Percentiles rank a stretch among this genome's conserved stretches.
Conservation (phyloP, 345 rosid genomes). For the Mangifera indica region DNA sequence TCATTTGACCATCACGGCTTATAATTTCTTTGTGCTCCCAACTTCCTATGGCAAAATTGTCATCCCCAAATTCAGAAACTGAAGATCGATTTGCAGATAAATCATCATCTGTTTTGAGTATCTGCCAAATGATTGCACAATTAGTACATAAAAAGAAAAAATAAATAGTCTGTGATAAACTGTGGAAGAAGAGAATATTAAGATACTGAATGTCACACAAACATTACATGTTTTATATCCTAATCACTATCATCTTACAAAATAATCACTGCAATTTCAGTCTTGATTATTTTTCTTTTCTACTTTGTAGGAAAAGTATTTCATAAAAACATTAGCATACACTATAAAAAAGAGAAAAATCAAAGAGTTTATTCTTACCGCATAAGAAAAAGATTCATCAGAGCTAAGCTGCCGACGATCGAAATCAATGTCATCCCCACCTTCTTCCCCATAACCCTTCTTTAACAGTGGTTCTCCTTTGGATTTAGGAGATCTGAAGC, state of each 20-base stretch:
- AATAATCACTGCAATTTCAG: neutral
- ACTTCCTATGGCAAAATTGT: conserved; percentile 79
- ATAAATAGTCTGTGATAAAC: neutral
- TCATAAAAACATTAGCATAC: neutral
- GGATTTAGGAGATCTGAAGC: conserved; percentile 80
- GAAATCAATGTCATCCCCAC: conserved; percentile 99
- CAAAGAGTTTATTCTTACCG: conserved; percentile 43
- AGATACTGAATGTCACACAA: neutral
- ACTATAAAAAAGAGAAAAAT: neutral
- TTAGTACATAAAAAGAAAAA: conserved; percentile 3
- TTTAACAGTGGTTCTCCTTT: conserved; percentile 92
- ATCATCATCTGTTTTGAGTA: conserved; percentile 65
- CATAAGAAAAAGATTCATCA: conserved; percentile 55
- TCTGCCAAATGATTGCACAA: conserved; percentile 41
- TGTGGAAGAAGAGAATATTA: conserved; percentile 8
- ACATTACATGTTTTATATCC: neutral
- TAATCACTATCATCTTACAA: neutral
- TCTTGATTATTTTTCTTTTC: neutral
- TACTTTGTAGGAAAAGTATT: neutral
- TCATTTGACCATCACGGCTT: conserved; percentile 92
- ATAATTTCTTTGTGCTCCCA: conserved; percentile 79
- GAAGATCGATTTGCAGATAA: conserved; percentile 59
- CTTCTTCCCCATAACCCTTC: conserved; percentile 88
- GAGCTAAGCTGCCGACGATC: conserved; percentile 90
- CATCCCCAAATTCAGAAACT: conserved; percentile 86